A percentile compares a stretch with the other conserved stretches of the same genome.
These are phyloP conservation scores for Penicillium odoratum DNA, from an alignment of 495 filamentous ascomycete genomes.

Conservation along the genomic window DNA sequence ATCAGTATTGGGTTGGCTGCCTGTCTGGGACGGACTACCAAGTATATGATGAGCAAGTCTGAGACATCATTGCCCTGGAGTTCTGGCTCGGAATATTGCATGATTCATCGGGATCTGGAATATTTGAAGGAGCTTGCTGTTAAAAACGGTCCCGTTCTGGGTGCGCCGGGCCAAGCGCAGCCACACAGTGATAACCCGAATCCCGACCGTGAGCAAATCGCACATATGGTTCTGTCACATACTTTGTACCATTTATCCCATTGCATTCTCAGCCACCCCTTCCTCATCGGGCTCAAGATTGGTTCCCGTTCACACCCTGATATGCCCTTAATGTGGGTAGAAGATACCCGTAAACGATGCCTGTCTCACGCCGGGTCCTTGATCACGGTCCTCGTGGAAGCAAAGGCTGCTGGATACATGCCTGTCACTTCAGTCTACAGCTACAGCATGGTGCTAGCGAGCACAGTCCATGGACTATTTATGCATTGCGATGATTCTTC, in stretches of 20 bases:
- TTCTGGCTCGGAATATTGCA: constrained; percentile 19
- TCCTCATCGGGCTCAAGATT: constrained; percentile 22
- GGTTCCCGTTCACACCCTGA: constrained; percentile 3
- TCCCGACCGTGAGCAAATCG: constrained; percentile 20
- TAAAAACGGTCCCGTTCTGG: constrained; percentile 14
- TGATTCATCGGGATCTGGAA: constrained; percentile 22
- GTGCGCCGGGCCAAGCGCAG: constrained; percentile 8
- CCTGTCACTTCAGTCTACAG: constrained; percentile 25
- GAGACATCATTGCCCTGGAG: constrained; percentile 17
- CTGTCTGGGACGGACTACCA: constrained; percentile 24
- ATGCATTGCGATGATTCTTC: constrained; percentile 14
- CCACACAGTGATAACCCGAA: constrained; percentile 6
- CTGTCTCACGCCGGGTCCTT: constrained; percentile 19
- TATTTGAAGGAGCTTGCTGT: constrained; percentile 24
- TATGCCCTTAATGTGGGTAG: constrained; percentile 17
- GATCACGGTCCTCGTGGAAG: constrained; percentile 25
- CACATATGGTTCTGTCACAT: constrained; percentile 28
- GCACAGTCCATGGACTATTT: constrained; percentile 27
- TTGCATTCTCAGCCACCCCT: constrained; percentile 34
- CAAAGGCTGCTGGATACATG: constrained; percentile 28
- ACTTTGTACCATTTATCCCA: constrained; percentile 28
- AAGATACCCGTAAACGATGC: constrained; percentile 12
- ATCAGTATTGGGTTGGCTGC: constrained; percentile 20
- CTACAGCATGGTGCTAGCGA: constrained; percentile 28
- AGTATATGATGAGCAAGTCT: constrained; percentile 26